phyloP scores from a whole-genome alignment of 768 basidiomycete species.

The Tulasnella sp. region DNA sequence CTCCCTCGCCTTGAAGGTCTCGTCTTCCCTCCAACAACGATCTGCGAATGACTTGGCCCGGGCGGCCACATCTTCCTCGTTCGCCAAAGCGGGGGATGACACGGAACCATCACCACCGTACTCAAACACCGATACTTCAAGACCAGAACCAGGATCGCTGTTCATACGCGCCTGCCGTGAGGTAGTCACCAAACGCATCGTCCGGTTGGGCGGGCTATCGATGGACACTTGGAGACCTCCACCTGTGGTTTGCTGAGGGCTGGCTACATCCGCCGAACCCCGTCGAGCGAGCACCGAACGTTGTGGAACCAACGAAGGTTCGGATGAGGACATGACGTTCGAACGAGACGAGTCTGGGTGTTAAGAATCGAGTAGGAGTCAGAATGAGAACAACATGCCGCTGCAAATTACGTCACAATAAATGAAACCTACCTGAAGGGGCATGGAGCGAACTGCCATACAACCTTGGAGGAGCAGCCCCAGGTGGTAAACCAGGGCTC shows the following conservation, averaged over 20 bases:
- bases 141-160: background rate
- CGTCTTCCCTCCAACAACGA: constrained; percentile 83
- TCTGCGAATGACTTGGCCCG: constrained; percentile 69
- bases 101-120: background rate
- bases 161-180: background rate
- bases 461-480: background rate
- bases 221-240: constrained; percentile 6
- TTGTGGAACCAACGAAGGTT: background rate
- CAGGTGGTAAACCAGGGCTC: background rate
- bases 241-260: background rate
- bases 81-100: background rate
- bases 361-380: background rate
- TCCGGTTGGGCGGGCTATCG: constrained; percentile 13
- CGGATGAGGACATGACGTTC: background rate
- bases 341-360: background rate
- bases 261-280: constrained; percentile 3
- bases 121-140: constrained; percentile 20
- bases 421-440: background rate
- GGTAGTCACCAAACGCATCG: background rate
- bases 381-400: background rate
- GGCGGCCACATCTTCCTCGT: constrained; percentile 51
- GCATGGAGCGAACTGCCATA: background rate
- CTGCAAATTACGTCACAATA: background rate
- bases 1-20: constrained; percentile 74
- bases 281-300: constrained; percentile 2